Conservation (phyloP, 306 rosid species). For the Rosa rugosa region DNA sequence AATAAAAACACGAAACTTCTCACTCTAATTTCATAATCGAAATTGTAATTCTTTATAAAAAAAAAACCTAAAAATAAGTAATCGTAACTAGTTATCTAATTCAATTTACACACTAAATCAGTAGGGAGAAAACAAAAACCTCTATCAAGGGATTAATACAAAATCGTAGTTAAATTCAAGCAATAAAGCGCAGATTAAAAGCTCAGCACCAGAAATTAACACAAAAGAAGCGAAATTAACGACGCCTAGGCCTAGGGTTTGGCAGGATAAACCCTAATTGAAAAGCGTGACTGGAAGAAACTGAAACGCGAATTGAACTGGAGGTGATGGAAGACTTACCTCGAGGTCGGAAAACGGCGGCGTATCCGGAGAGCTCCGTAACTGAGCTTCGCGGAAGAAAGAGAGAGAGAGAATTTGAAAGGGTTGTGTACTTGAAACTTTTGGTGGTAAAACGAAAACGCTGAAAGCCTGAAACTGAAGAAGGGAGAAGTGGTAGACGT, state of each 20-base stretch:
- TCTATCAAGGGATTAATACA: neutral
- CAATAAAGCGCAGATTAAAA: neutral
- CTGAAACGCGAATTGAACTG: neutral
- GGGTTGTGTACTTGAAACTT: neutral
- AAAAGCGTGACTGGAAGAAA: neutral
- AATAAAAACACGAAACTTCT: no score
- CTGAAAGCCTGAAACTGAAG: neutral
- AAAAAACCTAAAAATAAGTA: neutral
- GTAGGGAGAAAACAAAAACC: neutral
- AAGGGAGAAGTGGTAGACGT: neutral
- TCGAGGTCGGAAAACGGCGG: constrained; percentile 23
- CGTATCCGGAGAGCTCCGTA: constrained; percentile 30
- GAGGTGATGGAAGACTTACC: constrained; percentile 25
- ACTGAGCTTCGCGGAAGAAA: neutral
- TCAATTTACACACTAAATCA: neutral
- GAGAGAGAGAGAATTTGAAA: neutral
- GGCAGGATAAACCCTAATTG: constrained; percentile 38
- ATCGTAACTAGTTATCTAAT: neutral
- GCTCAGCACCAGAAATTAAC: neutral
- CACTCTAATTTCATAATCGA: neutral
- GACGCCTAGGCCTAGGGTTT: constrained; percentile 44
- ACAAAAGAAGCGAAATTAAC: neutral
- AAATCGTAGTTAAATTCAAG: neutral
- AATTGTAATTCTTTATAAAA: neutral
- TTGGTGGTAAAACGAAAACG: constrained; percentile 23